Evolutionary conservation across 768 basidiomycete species (phyloP), one percentile per base, ranked within the genome.

Genomic region (Trametes cubensis): DNA sequence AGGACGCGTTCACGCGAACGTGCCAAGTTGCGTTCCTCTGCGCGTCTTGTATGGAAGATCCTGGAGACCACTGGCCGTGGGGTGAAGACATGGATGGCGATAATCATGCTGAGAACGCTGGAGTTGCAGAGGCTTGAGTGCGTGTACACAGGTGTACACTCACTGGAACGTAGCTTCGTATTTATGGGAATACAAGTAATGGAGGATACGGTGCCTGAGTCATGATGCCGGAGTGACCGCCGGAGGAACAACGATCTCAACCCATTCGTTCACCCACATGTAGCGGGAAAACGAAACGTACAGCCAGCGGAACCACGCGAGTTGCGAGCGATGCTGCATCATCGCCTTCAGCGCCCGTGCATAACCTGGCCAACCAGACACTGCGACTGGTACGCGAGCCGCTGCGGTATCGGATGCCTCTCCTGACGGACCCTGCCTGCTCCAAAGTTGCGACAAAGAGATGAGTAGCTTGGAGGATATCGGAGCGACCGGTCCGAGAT

Each of bases 191-290:
- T 11, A 34, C 34, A 34, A 34, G 34, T 34, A 6, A 11, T 10
- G 34, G 34, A 11, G 10, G 10, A 34, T 34, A 34, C 34, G 6
- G 10, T 34, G 6, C 11, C 34, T 2, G 10, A 11, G 34, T 34
- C 34, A 34, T 34, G 10, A 11, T 10, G 34, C 34, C 34, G 34
- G 10, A 6, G 34, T 34, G 34, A 10, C 34, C 34, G 34, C 34
- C 6, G 34, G 34, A 34, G 66, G 14, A 49, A 68, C 64, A n/a
- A 65, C 57, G 47, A 90, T 68, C 71, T 86, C 82, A 2, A 80
- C 78, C 84, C 92, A 92, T 65, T 91, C 88, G 64, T 95, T 95
- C 26, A 91, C 84, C 94, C 95, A 96, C 92, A 96, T 90, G 70
- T 95, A 94, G 59, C 89, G 81, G 18, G 92, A 94, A 70, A 88